A percentile compares a stretch with the other conserved stretches of the same genome.
Conservation (phyloP, 2,329 filamentous ascomycete species). For the Trichophyton verrucosum region DNA sequence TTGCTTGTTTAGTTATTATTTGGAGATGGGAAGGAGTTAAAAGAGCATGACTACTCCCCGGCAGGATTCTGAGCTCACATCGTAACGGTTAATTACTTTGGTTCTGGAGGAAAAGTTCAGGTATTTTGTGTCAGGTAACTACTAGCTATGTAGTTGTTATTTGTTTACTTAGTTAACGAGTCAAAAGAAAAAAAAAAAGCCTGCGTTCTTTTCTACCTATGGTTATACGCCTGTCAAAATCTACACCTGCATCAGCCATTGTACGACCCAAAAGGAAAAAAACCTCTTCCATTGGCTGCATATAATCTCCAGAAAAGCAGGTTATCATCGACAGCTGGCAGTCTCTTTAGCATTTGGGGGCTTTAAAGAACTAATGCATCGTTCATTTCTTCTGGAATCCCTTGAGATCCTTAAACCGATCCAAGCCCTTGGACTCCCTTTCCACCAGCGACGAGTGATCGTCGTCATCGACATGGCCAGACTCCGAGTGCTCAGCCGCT, state of each 20-base stretch:
- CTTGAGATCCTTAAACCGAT: constrained; percentile 25
- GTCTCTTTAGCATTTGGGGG: background rate
- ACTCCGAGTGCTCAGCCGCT: background rate
- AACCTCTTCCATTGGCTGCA: background rate
- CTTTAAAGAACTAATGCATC: background rate
- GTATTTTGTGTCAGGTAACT: background rate
- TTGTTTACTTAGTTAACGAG: background rate
- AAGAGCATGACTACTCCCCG: background rate
- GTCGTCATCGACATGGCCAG: background rate
- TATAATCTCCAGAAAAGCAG: background rate
- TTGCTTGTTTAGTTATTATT: background rate
- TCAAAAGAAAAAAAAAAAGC: no score
- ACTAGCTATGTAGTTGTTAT: background rate
- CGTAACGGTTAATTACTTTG: background rate
- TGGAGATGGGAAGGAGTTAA: background rate
- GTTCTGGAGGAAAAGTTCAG: background rate
- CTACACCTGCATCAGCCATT: background rate
- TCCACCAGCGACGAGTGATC: constrained; percentile 11
- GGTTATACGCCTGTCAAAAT: background rate
- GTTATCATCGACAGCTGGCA: background rate
- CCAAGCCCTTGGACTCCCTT: constrained; percentile 13
- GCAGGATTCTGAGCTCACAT: background rate
- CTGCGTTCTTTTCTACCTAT: background rate
- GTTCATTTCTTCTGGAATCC: constrained; percentile 20
- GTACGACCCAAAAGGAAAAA: background rate